These are phyloP conservation scores for Hansenula sp. DNA, from an alignment of 1,139 yeast species.

Conservation along the genomic window DNA sequence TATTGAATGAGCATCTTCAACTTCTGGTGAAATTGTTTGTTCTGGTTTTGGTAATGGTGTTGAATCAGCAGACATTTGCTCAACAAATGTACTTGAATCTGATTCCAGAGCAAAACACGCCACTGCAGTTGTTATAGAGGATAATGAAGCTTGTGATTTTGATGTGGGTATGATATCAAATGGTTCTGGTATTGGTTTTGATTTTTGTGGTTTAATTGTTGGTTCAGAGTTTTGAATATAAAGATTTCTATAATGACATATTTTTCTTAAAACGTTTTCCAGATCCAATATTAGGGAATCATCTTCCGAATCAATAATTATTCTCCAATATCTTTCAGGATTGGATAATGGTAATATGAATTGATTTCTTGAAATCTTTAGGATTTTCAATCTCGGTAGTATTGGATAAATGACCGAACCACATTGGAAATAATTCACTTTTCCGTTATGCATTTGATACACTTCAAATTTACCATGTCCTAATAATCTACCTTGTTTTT, in stretches of 20 bases:
- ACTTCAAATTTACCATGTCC: slow-evolving; percentile 64
- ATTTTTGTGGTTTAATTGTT: not conserved
- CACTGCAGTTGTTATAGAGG: slow-evolving; percentile 26
- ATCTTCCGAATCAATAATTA: slow-evolving; percentile 41
- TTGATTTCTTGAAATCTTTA: slow-evolving; percentile 47
- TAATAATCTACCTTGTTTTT: slow-evolving; percentile 39
- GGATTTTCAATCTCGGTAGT: slow-evolving; percentile 52
- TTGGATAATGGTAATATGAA: slow-evolving; percentile 63
- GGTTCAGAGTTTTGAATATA: slow-evolving; percentile 18
- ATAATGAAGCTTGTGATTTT: slow-evolving; percentile 14
- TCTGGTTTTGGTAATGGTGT: not conserved
- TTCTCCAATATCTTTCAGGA: slow-evolving; percentile 72
- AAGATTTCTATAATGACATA: slow-evolving; percentile 45
- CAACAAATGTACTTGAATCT: slow-evolving; percentile 21
- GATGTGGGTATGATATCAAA: slow-evolving; percentile 3
- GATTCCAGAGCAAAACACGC: slow-evolving; percentile 27
- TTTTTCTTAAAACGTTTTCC: slow-evolving; percentile 34
- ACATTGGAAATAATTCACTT: slow-evolving; percentile 57
- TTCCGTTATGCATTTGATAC: slow-evolving; percentile 59
- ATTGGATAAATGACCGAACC: slow-evolving; percentile 64
- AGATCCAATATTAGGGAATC: slow-evolving; percentile 29
- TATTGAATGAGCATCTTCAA: slow-evolving; percentile 9
- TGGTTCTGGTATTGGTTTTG: not conserved
- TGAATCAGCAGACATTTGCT: slow-evolving; percentile 1
- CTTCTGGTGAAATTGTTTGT: not conserved